Conservation (phyloP, 2,329 filamentous ascomycete species). For the Tolypocladium cylindrosporum region DNA sequence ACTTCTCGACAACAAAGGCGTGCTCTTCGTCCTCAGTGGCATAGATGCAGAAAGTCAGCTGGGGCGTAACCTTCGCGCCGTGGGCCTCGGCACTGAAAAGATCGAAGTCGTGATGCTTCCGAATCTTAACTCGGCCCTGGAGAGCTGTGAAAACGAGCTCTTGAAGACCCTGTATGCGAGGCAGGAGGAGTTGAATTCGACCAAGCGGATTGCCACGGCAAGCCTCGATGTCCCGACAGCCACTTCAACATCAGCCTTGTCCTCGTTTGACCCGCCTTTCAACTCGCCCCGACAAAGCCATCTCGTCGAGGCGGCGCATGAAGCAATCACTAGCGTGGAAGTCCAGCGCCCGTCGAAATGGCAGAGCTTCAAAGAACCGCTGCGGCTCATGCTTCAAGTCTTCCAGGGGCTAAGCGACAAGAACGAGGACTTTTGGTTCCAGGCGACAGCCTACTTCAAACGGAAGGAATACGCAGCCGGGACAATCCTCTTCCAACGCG, state of each 20-base stretch:
- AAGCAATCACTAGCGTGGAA: slow-evolving; percentile 60
- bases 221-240: slow-evolving; percentile 38
- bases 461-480: slow-evolving; percentile 58
- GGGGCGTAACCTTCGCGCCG: slow-evolving; percentile 69
- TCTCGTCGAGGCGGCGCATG: slow-evolving; percentile 67
- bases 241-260: slow-evolving; percentile 18
- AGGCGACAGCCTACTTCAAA: slow-evolving; percentile 64
- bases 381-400: slow-evolving; percentile 88
- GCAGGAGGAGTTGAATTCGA: slow-evolving; percentile 48
- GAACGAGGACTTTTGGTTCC: slow-evolving; percentile 95
- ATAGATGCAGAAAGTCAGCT: slow-evolving; percentile 67
- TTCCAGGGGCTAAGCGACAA: slow-evolving; percentile 79
- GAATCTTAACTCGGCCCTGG: slow-evolving; percentile 84
- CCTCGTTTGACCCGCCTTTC: slow-evolving; percentile 35
- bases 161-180: slow-evolving; percentile 69
- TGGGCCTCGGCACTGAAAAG: slow-evolving; percentile 67
- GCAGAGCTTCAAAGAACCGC: slow-evolving; percentile 79
- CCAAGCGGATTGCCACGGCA: slow-evolving; percentile 29
- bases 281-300: slow-evolving; percentile 75
- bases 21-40: slow-evolving; percentile 75
- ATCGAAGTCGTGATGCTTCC: slow-evolving; percentile 73
- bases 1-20: slow-evolving; percentile 64
- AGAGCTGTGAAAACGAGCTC: slow-evolving; percentile 90
- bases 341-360: slow-evolving; percentile 55
- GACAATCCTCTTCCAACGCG: slow-evolving; percentile 66